A percentile compares a stretch with the other conserved stretches of the same genome.
Conservation (phyloP, 2,329 filamentous ascomycete species). For the Diaporthe sp. region DNA sequence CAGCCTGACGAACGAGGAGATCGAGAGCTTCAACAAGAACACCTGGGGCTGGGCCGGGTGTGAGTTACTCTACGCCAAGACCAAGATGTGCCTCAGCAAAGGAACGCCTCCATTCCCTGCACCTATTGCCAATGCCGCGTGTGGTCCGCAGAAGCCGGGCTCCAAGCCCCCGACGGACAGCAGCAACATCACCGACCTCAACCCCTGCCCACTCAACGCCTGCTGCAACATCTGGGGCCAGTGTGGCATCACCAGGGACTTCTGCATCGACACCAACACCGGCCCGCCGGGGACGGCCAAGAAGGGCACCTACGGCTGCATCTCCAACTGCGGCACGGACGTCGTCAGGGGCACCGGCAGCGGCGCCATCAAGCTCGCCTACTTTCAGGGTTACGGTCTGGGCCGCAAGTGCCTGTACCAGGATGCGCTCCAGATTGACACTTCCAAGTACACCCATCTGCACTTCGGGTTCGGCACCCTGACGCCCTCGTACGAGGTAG, state of each 20-base stretch:
- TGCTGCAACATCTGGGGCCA: conserved; percentile 51
- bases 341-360: conserved; percentile 46
- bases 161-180: conserved; percentile 26
- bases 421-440: conserved; percentile 35
- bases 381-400: conserved; percentile 52
- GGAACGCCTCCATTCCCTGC: conserved; percentile 56
- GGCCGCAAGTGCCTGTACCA: conserved; percentile 49
- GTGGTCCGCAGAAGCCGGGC: conserved; percentile 48
- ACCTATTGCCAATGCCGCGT: conserved; percentile 51
- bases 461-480: conserved; percentile 52
- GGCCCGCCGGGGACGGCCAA: conserved; percentile 55
- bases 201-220: conserved; percentile 43
- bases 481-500: conserved; percentile 46
- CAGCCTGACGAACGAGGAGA: conserved; percentile 52
- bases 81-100: conserved; percentile 53
- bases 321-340: conserved; percentile 57
- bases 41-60: conserved; percentile 58
- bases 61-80: conserved; percentile 44
- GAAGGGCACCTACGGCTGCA: conserved; percentile 53
- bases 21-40: conserved; percentile 56
- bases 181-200: conserved; percentile 43
- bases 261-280: conserved; percentile 51
- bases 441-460: conserved; percentile 46
- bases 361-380: conserved; percentile 48
- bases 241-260: conserved; percentile 54